These are phyloP conservation scores for Zygoascus hellenicus DNA, from an alignment of 1,139 yeast genomes.

Conservation along the genomic window DNA sequence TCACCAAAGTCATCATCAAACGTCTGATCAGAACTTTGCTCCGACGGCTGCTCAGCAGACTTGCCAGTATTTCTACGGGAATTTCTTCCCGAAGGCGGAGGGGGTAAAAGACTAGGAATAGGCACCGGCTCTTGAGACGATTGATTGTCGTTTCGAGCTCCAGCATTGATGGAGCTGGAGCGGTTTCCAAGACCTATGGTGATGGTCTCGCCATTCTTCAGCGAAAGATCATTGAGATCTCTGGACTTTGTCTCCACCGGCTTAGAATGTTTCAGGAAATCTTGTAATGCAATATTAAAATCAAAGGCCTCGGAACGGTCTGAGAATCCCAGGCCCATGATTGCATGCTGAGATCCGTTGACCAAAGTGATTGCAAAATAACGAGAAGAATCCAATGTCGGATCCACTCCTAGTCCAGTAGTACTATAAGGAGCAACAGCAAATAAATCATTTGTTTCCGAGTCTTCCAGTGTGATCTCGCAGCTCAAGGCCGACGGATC, in stretches of 20 bases:
- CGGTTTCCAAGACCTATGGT: constrained; percentile 22
- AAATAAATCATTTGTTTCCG: constrained; percentile 29
- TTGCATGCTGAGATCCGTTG: constrained; percentile 32
- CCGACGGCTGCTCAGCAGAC: constrained; percentile 7
- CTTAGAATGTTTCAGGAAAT: constrained; percentile 29
- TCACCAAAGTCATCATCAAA: constrained; percentile 43
- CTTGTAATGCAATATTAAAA: constrained; percentile 38
- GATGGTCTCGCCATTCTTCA: constrained; percentile 29
- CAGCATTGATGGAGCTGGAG: too few species aligned
- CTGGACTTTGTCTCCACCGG: constrained; percentile 18
- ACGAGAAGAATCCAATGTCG: constrained; percentile 30
- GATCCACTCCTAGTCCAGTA: constrained; percentile 29
- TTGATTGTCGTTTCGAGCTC: background rate
- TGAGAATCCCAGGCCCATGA: constrained; percentile 39
- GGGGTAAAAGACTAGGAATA: constrained; percentile 20
- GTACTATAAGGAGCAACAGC: constrained; percentile 32
- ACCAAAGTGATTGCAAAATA: constrained; percentile 33
- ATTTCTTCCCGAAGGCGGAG: constrained; percentile 20
- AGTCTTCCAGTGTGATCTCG: constrained; percentile 30
- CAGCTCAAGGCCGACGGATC: constrained; percentile 23
- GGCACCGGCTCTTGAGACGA: constrained; percentile 11
- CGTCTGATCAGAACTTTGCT: constrained; percentile 20
- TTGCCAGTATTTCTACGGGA: background rate
- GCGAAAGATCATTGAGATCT: constrained; percentile 21
- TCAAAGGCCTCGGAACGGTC: constrained; percentile 36